These are phyloP conservation scores for Leccinum pachyderme DNA, from an alignment of 1,284 basidiomycete genomes.

Conservation along the genomic window DNA sequence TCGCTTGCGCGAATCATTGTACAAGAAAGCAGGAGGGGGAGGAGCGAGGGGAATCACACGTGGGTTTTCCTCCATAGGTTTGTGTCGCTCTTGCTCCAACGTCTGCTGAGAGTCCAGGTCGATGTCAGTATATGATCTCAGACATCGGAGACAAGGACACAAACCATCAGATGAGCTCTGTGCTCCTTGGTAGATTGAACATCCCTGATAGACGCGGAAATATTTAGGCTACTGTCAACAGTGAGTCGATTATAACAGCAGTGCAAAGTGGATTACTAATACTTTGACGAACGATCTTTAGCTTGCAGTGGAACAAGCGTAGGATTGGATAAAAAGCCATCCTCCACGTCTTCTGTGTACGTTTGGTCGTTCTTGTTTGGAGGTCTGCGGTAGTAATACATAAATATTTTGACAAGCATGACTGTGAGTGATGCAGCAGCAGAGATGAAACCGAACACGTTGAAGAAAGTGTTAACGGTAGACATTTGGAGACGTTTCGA, in stretches of 20 bases:
- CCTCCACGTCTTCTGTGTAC: neutral
- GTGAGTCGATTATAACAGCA: neutral
- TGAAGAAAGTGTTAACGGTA: neutral
- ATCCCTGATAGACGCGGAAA: neutral
- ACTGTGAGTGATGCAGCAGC: neutral
- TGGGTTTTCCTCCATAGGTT: neutral
- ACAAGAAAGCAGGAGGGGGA: neutral
- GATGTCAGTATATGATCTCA: neutral
- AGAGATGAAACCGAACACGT: neutral
- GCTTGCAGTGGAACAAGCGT: neutral
- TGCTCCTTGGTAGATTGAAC: neutral
- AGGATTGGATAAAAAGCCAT: neutral
- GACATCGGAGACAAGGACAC: neutral
- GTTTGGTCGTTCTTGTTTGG: neutral
- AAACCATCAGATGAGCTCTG: neutral
- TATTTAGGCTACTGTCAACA: neutral
- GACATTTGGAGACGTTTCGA: neutral
- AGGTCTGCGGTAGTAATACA: no score
- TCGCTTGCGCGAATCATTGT: neutral
- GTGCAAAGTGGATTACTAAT: neutral
- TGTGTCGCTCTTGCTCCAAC: neutral
- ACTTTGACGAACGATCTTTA: neutral
- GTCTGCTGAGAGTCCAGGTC: neutral
- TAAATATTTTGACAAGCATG: neutral
- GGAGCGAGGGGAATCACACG: neutral